Conservation (phyloP, 495 filamentous ascomycete species). For the Aspergillus mulundensis region DNA sequence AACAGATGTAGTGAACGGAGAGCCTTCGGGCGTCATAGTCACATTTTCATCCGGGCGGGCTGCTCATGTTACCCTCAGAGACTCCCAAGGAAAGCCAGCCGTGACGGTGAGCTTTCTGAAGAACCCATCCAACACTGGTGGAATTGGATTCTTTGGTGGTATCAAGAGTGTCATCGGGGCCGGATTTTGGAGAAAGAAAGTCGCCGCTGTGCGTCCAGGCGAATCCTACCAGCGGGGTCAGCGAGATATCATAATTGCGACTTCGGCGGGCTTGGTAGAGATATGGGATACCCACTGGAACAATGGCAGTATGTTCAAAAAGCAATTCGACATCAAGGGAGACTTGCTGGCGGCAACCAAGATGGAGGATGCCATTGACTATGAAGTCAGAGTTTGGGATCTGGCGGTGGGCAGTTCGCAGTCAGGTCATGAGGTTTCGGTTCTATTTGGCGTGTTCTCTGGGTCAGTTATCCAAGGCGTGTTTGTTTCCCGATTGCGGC, state of each 20-base stretch:
- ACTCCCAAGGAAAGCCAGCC: constrained; percentile 76
- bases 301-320: constrained; percentile 57
- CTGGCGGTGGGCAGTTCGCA: constrained; percentile 27
- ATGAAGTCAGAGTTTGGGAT: constrained; percentile 35
- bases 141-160: constrained; percentile 67
- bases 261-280: constrained; percentile 67
- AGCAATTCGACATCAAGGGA: constrained; percentile 46
- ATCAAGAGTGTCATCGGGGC: constrained; percentile 67
- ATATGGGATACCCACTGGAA: constrained; percentile 85
- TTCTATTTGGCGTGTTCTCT: constrained; percentile 24
- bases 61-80: constrained; percentile 78
- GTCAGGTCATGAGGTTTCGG: constrained; percentile 23
- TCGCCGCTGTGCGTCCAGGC: constrained; percentile 71
- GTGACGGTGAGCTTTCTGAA: constrained; percentile 73
- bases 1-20: constrained; percentile 70
- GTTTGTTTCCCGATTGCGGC: constrained; percentile 26
- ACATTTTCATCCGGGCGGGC: constrained; percentile 79
- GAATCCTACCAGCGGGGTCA: constrained; percentile 70
- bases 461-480: constrained; percentile 20
- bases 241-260: constrained; percentile 74
- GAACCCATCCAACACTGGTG: constrained; percentile 43
- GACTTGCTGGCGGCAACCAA: constrained; percentile 28
- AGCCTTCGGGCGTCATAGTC: constrained; percentile 80
- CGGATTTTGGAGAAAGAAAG: constrained; percentile 62
- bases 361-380: constrained; percentile 27